Evolutionary conservation across 345 rosid species (phyloP).

Genomic region (Rhodamnia argentea): DNA sequence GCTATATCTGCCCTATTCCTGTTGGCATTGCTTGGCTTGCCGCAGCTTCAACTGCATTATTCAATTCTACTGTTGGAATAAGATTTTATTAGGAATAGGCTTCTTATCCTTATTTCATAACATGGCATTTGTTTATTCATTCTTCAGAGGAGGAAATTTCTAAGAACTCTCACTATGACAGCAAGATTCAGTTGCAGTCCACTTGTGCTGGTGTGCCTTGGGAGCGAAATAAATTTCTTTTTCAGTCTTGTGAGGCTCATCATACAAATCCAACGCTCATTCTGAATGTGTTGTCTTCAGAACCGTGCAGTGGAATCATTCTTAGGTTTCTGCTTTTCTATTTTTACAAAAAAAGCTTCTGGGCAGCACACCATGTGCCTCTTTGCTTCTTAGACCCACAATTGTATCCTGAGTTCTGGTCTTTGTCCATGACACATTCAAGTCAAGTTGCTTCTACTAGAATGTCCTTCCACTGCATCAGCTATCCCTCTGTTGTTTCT

Average conservation of each 20-base stretch:
- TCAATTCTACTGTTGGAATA: neutral
- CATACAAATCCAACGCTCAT: neutral
- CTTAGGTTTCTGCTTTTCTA: neutral
- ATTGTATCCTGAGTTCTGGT: neutral
- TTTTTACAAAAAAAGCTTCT: neutral
- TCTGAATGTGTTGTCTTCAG: slow-evolving; percentile 12
- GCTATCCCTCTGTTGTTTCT: neutral
- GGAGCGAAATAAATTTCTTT: neutral
- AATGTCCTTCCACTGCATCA: neutral
- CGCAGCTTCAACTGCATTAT: neutral
- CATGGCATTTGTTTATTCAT: neutral
- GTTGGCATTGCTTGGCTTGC: neutral
- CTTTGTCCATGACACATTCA: neutral
- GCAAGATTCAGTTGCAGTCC: neutral
- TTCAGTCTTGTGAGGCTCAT: neutral
- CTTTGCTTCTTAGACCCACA: neutral
- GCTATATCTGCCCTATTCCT: neutral
- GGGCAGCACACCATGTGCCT: slow-evolving; percentile 29
- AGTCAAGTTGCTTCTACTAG: neutral
- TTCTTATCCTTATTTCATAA: neutral
- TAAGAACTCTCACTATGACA: neutral
- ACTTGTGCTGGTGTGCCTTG: neutral
- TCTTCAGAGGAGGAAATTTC: neutral
- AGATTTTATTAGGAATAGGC: neutral
- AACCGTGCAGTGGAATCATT: slow-evolving; percentile 18